Evolutionary conservation across 176 grass and related monocot species (phyloP).

Genomic region (Calamus simplicifolius): DNA sequence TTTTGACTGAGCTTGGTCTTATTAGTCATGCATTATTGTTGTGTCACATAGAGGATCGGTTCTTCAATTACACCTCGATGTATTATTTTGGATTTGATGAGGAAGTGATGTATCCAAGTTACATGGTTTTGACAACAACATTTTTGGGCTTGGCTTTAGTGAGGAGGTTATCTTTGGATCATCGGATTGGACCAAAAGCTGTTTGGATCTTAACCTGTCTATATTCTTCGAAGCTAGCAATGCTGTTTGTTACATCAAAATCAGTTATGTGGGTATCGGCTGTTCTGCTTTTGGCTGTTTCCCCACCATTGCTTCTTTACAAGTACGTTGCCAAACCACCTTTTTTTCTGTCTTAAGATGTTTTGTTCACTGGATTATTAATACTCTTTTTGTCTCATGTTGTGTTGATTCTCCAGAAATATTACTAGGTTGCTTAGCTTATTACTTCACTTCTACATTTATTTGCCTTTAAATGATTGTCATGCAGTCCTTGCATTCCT

Average conservation of each 20-base stretch:
- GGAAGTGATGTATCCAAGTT: constrained; percentile 89
- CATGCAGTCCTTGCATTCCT: too few species aligned
- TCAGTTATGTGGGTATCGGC: constrained; percentile 87
- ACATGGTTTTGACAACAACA: constrained; percentile 79
- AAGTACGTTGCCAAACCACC: constrained; percentile 35
- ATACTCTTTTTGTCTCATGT: too few species aligned
- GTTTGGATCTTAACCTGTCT: constrained; percentile 89
- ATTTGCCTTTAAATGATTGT: too few species aligned
- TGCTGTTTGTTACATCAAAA: constrained; percentile 92
- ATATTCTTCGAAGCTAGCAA: constrained; percentile 84
- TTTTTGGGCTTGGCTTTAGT: constrained; percentile 81
- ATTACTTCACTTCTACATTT: too few species aligned
- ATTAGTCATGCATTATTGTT: constrained; percentile 75
- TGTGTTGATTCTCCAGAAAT: too few species aligned
- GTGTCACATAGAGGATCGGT: constrained; percentile 85
- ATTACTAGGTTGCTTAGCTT: too few species aligned
- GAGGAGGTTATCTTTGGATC: constrained; percentile 73
- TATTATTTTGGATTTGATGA: constrained; percentile 97
- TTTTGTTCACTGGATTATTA: too few species aligned
- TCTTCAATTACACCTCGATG: constrained; percentile 82
- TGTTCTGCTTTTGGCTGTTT: constrained; percentile 77
- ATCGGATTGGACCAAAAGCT: constrained; percentile 73
- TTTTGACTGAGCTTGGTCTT: constrained; percentile 82
- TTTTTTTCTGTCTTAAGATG: constrained; percentile 5
- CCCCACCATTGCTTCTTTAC: constrained; percentile 94